Percentiles rank a stretch among this genome's conserved stretches.
These are phyloP conservation scores for Globisporangium middletonii DNA, from an alignment of 352 stramenopile species.

Conservation along the genomic window DNA sequence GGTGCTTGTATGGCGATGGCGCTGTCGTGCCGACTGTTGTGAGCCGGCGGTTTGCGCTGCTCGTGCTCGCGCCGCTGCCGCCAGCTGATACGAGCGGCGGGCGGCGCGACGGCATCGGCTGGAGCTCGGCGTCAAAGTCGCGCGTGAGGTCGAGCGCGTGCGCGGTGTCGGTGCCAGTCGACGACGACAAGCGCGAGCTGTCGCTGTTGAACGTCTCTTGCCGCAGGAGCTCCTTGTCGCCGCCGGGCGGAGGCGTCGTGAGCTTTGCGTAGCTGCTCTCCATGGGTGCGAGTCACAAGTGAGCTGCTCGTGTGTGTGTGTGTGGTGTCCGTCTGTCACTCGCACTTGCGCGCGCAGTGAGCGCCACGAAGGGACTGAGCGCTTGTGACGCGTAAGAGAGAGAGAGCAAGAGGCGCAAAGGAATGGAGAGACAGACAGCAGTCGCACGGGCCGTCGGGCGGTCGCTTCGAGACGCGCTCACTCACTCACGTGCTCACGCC, in stretches of 20 bases:
- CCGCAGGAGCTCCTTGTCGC: constrained; percentile 12
- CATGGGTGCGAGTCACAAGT: too few species aligned
- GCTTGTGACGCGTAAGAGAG: too few species aligned
- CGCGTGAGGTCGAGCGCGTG: constrained; percentile 12
- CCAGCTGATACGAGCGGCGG: not conserved
- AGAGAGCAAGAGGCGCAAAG: too few species aligned
- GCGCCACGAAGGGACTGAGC: too few species aligned
- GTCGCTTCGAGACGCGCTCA: too few species aligned
- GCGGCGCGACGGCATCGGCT: constrained; percentile 10
- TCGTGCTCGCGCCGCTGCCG: not conserved
- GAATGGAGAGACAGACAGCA: too few species aligned
- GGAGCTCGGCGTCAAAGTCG: constrained; percentile 14
- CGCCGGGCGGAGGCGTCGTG: constrained; percentile 31
- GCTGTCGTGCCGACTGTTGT: not conserved
- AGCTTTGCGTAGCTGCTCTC: constrained; percentile 23
- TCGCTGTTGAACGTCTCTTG: constrained; percentile 40
- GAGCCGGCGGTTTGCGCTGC: not conserved
- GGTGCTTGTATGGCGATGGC: not conserved
- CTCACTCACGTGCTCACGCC: too few species aligned
- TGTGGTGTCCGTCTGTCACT: too few species aligned
- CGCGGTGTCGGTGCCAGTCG: constrained; percentile 5
- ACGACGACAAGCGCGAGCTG: constrained; percentile 10
- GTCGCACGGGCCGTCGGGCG: too few species aligned
- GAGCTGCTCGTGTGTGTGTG: too few species aligned
- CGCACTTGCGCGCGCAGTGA: too few species aligned